Evolutionary conservation across 805 yeast genomes (phyloP).

Genomic region (Starmerella gropengiesseri): DNA sequence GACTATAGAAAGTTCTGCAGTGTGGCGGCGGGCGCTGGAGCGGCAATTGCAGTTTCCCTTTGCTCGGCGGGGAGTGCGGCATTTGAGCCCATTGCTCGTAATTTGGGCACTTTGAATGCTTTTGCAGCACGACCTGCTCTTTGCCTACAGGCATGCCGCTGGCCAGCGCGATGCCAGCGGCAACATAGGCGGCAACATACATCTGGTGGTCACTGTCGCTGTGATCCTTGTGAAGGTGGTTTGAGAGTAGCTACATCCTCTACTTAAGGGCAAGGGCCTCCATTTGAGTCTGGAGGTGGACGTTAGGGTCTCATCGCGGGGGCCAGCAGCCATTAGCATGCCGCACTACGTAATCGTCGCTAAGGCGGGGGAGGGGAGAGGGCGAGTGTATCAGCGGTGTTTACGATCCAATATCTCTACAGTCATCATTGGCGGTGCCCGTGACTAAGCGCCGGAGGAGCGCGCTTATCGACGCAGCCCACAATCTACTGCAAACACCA

Average conservation of each 20-base stretch:
- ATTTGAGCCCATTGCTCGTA: conserved; percentile 49
- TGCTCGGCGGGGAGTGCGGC: conserved; percentile 47
- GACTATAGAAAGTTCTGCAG: conserved; percentile 64
- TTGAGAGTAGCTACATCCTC: too few relatives aligned
- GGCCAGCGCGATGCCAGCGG: neutral
- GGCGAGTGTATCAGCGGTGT: neutral
- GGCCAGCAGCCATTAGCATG: neutral
- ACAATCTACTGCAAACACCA: neutral
- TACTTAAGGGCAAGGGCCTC: too few relatives aligned
- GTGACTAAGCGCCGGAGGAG: neutral
- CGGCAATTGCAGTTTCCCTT: conserved; percentile 49
- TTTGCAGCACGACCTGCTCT: conserved; percentile 1
- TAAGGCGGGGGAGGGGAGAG: too few relatives aligned
- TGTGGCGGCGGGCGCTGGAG: conserved; percentile 61
- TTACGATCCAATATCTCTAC: neutral
- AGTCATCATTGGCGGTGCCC: too few relatives aligned
- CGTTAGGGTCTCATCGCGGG: neutral
- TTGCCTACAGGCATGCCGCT: neutral
- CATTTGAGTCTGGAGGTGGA: too few relatives aligned
- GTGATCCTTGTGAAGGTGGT: too few relatives aligned
- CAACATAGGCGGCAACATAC: neutral
- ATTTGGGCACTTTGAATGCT: conserved; percentile 39
- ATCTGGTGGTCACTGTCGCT: too few relatives aligned
- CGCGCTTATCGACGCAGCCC: conserved; percentile 2
- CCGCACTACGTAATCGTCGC: too few relatives aligned